These are phyloP conservation scores for Tolypocladium inflatum DNA, from an alignment of 2,329 filamentous ascomycete genomes.

Conservation along the genomic window DNA sequence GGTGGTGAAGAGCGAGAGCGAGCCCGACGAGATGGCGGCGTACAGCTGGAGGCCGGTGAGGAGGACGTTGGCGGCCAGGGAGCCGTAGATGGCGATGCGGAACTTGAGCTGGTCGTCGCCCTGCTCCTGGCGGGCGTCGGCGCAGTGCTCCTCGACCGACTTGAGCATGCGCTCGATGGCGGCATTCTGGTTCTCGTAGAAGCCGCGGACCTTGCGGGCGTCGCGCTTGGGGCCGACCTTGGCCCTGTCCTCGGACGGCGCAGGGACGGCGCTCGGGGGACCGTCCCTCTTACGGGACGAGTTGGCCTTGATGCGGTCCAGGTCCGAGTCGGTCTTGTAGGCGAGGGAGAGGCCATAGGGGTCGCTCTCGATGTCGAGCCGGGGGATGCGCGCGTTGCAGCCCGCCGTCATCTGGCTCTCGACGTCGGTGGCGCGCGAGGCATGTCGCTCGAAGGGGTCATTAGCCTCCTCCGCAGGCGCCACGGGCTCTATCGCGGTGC, in stretches of 20 bases:
- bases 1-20: conserved; percentile 93
- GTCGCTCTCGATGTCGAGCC: conserved; percentile 58
- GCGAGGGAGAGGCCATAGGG: conserved; percentile 70
- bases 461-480: conserved; percentile 20
- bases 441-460: conserved; percentile 33
- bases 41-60: conserved; percentile 80
- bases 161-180: conserved; percentile 89
- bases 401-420: conserved; percentile 35
- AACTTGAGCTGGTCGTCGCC: conserved; percentile 72
- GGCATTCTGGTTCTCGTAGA: conserved; percentile 88
- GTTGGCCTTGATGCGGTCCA: conserved; percentile 71
- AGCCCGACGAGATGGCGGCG: conserved; percentile 75
- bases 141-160: conserved; percentile 82
- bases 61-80: conserved; percentile 70
- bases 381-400: conserved; percentile 38
- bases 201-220: conserved; percentile 57
- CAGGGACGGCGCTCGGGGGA: conserved; percentile 5
- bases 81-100: conserved; percentile 56
- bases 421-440: conserved; percentile 31
- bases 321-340: conserved; percentile 69
- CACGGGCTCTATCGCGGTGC: conserved; percentile 35
- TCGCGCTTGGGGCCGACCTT: conserved; percentile 18
- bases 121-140: conserved; percentile 70
- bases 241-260: background rate
- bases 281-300: conserved; percentile 63